phyloP scores from a whole-genome alignment of 306 rosid species.

The Quercus aquifolioides region DNA sequence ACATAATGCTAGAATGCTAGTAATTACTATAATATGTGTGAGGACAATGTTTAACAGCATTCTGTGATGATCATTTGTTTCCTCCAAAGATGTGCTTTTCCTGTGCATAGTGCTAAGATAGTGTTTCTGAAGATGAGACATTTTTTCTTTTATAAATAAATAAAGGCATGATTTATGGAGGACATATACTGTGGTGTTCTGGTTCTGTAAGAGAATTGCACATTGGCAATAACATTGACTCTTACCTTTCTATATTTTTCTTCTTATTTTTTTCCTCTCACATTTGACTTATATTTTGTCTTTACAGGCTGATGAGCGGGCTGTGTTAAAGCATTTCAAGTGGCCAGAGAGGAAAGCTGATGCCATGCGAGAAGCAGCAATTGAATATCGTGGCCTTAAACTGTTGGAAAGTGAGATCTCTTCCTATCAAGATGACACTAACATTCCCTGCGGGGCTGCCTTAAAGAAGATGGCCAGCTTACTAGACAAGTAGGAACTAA shows the following conservation, averaged over 20 bases:
- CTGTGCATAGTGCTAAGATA: not conserved
- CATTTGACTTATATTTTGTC: slow-evolving; percentile 10
- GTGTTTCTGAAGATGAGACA: not conserved
- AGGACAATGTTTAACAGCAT: too few relatives aligned
- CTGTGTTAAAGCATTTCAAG: slow-evolving; percentile 88
- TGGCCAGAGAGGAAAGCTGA: slow-evolving; percentile 99
- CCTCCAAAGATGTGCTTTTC: not conserved
- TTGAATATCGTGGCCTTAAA: slow-evolving; percentile 82
- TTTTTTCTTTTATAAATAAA: not conserved
- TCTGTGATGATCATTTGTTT: too few relatives aligned
- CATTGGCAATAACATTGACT: not conserved
- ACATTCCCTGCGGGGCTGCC: slow-evolving; percentile 69
- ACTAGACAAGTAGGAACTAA: slow-evolving; percentile 68
- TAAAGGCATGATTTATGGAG: not conserved
- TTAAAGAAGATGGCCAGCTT: slow-evolving; percentile 81
- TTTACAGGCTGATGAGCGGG: slow-evolving; percentile 81
- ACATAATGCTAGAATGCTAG: not conserved
- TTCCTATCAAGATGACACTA: slow-evolving; percentile 63
- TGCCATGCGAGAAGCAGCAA: slow-evolving; percentile 89
- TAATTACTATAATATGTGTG: not conserved
- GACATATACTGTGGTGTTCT: not conserved
- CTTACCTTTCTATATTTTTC: not conserved
- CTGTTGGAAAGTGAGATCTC: slow-evolving; percentile 69
- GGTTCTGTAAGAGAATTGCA: not conserved
- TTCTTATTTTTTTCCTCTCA: not conserved